phyloP scores from a whole-genome alignment of 805 yeast genomes.

The Dipodascus albidus region DNA sequence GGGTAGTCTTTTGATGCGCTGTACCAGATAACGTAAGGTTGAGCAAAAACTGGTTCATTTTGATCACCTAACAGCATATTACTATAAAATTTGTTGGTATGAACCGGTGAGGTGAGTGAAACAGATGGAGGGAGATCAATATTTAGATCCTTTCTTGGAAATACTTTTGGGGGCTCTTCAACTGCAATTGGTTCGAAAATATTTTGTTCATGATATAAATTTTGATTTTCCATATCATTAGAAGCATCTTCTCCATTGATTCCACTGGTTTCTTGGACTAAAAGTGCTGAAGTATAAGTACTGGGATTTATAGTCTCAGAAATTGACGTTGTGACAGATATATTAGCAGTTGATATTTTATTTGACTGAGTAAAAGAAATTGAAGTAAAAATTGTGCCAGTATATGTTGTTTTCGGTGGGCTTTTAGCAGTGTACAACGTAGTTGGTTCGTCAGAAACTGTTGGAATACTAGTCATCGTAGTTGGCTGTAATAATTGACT shows the following conservation, averaged over 20 bases:
- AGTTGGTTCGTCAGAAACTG: neutral
- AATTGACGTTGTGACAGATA: constrained; percentile 7
- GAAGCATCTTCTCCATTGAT: neutral
- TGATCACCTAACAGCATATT: constrained; percentile 50
- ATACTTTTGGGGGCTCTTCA: constrained; percentile 34
- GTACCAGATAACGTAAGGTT: constrained; percentile 59
- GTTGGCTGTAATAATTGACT: too few species aligned
- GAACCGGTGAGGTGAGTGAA: constrained; percentile 28
- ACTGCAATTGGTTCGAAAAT: constrained; percentile 41
- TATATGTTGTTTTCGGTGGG: neutral
- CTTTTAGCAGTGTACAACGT: neutral
- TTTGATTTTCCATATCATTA: constrained; percentile 4
- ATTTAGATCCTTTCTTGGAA: constrained; percentile 35
- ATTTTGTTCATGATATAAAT: constrained; percentile 24
- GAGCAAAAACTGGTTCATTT: constrained; percentile 43
- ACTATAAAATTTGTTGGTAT: constrained; percentile 69
- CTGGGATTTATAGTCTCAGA: constrained; percentile 5
- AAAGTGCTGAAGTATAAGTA: constrained; percentile 9
- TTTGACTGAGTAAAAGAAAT: constrained; percentile 7
- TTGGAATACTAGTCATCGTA: too few species aligned
- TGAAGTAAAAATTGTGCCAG: constrained; percentile 10
- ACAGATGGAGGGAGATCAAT: constrained; percentile 30
- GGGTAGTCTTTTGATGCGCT: constrained; percentile 30
- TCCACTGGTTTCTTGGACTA: constrained; percentile 11
- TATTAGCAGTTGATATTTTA: constrained; percentile 6